Evolutionary conservation across 1,284 basidiomycete species (phyloP), one percentile per base, ranked within the genome.

Genomic region (Inonotus obliquus): DNA sequence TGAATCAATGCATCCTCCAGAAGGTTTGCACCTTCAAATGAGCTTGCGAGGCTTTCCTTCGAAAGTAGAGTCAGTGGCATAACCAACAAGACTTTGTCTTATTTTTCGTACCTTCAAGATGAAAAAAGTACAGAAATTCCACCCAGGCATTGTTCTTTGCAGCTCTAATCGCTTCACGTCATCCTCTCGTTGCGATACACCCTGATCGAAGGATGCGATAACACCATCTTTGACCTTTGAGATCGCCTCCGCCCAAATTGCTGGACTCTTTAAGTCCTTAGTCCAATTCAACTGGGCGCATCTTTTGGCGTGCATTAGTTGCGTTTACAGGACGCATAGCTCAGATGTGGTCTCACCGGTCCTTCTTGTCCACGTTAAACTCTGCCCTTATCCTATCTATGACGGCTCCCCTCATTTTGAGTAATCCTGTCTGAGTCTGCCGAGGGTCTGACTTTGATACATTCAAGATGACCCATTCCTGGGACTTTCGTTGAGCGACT

Each of bases 41-140:
- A 97, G 63, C 83, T 85, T 1, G 96, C 95, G 17, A 99, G 80
- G 61, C 90, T 94, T 85, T 98, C 97, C 93, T 98, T 71, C 17
- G 41, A 44, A 9, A 10, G 35, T 13, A 60, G 39, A 57, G 58
- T 27, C 59, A 63, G 56, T 63, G 10, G 23, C 4, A 35, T 21
- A 27, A 2, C 19, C 60, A 27, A 55, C 53, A 37, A 32, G 25
- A 25, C 1, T n/a, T 32, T 11, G 54, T 19, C 53, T 9, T 44
- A 27, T 13, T 44, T n/a, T 37, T 57, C 69, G 60, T 68, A 93
- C 95, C 84, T 98, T 98, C 29, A 96, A 77, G 39, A 95, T 85
- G 73, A 98, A 97, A 79, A 96, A 98, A 0, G 91, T 94, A 72
- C 94, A 95, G 70, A 96, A 98, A 72, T 97, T 96, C 96, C 96